Evolutionary conservation across 192 early-diverging fungal species (phyloP).

Genomic region (Oehlia diaphana): DNA sequence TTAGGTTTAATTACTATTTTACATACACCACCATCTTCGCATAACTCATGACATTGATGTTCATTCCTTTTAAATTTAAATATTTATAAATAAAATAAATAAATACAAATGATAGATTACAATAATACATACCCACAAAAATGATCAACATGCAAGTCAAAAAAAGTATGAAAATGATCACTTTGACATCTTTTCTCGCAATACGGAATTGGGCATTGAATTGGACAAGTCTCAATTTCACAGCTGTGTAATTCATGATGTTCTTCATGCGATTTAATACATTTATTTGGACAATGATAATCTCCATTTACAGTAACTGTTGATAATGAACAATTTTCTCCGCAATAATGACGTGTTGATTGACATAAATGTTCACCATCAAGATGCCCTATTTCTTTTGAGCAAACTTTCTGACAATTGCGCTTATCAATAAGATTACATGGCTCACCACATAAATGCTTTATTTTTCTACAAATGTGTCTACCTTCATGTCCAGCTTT

Average conservation of each 20-base stretch:
- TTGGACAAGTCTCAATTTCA: conserved; percentile 24
- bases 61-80: conserved; percentile 16
- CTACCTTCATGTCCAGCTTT: conserved; percentile 17
- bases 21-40: conserved; percentile 28
- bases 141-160: background rate
- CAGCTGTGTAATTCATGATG: conserved; percentile 4
- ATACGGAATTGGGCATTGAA: conserved; percentile 13
- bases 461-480: conserved; percentile 13
- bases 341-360: conserved; percentile 30
- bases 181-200: conserved; percentile 6
- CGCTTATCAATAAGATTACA: conserved; percentile 1
- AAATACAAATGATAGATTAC: too few relatives aligned
- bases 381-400: conserved; percentile 28
- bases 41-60: conserved; percentile 28
- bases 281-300: conserved; percentile 19
- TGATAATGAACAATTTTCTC: conserved; percentile 20
- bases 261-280: conserved; percentile 5
- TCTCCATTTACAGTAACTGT: conserved; percentile 14
- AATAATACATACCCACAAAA: conserved; percentile 21
- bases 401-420: conserved; percentile 27
- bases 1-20: conserved; percentile 12
- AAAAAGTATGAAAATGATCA: conserved; percentile 15
- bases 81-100: background rate
- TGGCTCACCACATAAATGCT: conserved; percentile 2
- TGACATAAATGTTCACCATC: conserved; percentile 18